Base-by-base conservation (phyloP, 2,329 filamentous ascomycete genomes). In the Aspergillus pseudoterreus region DNA sequence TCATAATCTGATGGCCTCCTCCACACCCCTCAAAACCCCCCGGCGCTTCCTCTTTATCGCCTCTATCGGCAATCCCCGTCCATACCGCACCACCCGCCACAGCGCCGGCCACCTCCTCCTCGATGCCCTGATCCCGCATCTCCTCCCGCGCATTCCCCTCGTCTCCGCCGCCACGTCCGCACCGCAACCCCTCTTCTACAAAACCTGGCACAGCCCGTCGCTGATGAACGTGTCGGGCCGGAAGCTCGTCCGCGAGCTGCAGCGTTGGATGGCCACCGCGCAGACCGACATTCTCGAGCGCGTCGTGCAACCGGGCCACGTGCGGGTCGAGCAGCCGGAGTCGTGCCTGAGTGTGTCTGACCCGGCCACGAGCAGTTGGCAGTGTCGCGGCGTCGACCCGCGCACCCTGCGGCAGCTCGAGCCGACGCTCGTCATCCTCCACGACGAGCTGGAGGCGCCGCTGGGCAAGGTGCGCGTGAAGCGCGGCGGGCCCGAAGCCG, bases 221-320 rank as follows among this genome's bases (percentile, higher is more conserved):
- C 73, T 86, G 32, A 97, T 99, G 94, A 99, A 97, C 67, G 75
- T 87, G 4, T 89, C 85, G 1, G 94, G 94, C 0, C 77, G 79
- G 0, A 88, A 85, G 53, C 81, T 96, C 0, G 75, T 81, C 3
- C 76, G 77, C 2, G 84, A 86, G 2, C 91, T 87, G 77, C 78
- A 77, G 57, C 75, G 59, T 11, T 75, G 63, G 65, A 50, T 64
- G 10, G 42, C 45, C 19, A 35, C 65, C 56, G 53, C 55, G 11
- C 52, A 59, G 6, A 41, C 47, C 17, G 55, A 57, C 6, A 11
- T 53, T 8, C 44, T 50, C 9, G 43, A 53, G 12, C 43, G 50
- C 4, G 52, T 57, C 19, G 48, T 51, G 8, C 41, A 43, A 19
- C 46, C 15, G 15, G 49, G 52, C 0, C 30, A 49, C 2, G 44